Conservation (phyloP, 2,329 filamentous ascomycete species). For the Phialophora expanda region DNA sequence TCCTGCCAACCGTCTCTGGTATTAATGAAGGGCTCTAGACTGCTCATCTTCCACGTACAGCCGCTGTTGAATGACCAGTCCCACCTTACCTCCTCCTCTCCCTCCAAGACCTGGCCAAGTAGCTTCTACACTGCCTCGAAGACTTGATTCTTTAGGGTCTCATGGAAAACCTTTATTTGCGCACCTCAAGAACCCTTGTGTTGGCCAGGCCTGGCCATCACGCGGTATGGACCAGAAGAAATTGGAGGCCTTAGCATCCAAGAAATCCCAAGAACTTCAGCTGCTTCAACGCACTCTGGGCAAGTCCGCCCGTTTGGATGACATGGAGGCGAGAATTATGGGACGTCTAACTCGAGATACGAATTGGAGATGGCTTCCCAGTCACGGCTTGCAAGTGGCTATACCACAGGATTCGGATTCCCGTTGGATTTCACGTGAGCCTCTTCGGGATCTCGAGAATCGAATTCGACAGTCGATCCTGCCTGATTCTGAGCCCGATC, state of each 20-base stretch:
- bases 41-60: not conserved
- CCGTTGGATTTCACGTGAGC: slow-evolving; percentile 7
- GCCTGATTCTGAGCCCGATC: slow-evolving; percentile 7
- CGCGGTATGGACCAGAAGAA: not conserved
- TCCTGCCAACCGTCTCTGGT: not conserved
- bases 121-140: not conserved
- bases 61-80: not conserved
- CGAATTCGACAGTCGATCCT: slow-evolving; percentile 6
- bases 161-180: not conserved
- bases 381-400: slow-evolving; percentile 11
- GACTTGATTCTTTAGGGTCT: not conserved
- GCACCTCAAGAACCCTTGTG: not conserved
- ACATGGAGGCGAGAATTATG: not conserved
- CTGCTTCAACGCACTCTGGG: not conserved
- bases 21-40: not conserved
- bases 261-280: not conserved
- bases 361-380: slow-evolving; percentile 12
- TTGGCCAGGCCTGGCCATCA: not conserved
- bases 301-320: not conserved
- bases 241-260: not conserved
- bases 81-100: not conserved
- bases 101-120: not conserved
- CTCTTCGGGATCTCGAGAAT: slow-evolving; percentile 1
- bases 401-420: slow-evolving; percentile 7
- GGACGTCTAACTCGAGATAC: not conserved